phyloP scores from a whole-genome alignment of 208 protist species.

The Trichomonas gallinae region DNA sequence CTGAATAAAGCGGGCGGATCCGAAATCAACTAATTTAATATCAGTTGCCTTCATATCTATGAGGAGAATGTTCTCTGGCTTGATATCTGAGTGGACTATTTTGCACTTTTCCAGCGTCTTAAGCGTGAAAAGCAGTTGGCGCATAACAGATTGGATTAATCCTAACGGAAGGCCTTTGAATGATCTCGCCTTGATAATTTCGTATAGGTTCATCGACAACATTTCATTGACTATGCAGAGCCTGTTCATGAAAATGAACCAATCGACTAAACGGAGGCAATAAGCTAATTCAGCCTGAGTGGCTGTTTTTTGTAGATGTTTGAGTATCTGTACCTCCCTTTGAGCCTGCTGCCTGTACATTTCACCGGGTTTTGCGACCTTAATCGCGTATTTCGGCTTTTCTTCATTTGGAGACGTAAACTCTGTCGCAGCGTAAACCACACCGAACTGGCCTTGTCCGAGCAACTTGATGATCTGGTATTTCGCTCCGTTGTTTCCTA shows the following conservation, averaged over 20 bases:
- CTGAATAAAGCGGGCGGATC: conserved; percentile 67
- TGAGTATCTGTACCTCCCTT: not conserved
- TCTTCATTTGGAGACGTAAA: not conserved
- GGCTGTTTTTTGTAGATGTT: not conserved
- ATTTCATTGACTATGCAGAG: not conserved
- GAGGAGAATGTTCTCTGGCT: conserved; percentile 17
- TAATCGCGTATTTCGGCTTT: not conserved
- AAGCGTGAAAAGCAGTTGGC: not conserved
- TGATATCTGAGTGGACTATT: not conserved
- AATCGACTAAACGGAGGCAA: not conserved
- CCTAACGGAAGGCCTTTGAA: not conserved
- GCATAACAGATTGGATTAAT: not conserved
- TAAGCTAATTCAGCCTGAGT: not conserved
- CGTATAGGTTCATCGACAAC: not conserved
- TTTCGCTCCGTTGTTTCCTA: not conserved
- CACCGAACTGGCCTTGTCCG: not conserved
- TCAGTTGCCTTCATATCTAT: not conserved
- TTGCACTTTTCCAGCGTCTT: not conserved
- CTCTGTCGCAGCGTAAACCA: not conserved
- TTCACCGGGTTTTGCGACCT: not conserved
- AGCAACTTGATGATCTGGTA: not conserved
- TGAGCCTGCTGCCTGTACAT: not conserved
- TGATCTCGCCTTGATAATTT: not conserved
- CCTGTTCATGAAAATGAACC: not conserved
- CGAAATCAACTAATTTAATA: conserved; percentile 96